Evolutionary conservation across 805 yeast genomes (phyloP), one percentile per base, ranked within the genome.

Genomic region (Saitoella complicata): DNA sequence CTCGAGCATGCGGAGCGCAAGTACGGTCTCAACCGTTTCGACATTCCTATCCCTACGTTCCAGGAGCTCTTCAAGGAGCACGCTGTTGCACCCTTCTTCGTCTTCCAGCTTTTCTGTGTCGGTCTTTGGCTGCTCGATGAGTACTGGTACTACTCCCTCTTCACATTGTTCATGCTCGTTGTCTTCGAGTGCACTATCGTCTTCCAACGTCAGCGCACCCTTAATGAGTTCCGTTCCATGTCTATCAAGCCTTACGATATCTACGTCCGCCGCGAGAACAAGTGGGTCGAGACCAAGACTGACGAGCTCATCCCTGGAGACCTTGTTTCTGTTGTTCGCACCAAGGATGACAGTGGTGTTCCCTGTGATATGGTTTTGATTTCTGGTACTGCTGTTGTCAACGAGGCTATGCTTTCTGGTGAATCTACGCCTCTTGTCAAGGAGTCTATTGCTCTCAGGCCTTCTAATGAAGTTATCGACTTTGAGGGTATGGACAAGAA

Each of bases 341-440:
- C 95, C 5, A 78, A 70, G 44, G 98, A 88, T 42, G 97, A 85
- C 45, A 73, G 80, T 50, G 95, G 97, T 1, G 66, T 91, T 45
- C 96, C 98, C 11, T 91, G 98, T 68, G 98, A 91, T 63, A 64
- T 91, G 64, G 63, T 91, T 35, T 69, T 91, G 40, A 62, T 84
- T 43, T 87, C 80, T 55, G 98, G 98, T 43, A 72, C 94, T 12
- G 91, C 94, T 52, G 91, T 91, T 58, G 94, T 91, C 40, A 91
- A 91, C 59, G 98, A 91, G 70, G 98, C 98, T 29, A 91, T 91
- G 98, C 76, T 91, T 46, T 84, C 95, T 5, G 98, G 98, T 61
- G 98, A 91, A 67, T 86, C 96, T 5, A 91, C 98, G 39, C 98
- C 98, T 5, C 69, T 91, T 54, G 75, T 91, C 58, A 91, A 91